Evolutionary conservation across 768 basidiomycete species (phyloP), one percentile per base, ranked within the genome.

Genomic region (Xerocomellus amylosporus): DNA sequence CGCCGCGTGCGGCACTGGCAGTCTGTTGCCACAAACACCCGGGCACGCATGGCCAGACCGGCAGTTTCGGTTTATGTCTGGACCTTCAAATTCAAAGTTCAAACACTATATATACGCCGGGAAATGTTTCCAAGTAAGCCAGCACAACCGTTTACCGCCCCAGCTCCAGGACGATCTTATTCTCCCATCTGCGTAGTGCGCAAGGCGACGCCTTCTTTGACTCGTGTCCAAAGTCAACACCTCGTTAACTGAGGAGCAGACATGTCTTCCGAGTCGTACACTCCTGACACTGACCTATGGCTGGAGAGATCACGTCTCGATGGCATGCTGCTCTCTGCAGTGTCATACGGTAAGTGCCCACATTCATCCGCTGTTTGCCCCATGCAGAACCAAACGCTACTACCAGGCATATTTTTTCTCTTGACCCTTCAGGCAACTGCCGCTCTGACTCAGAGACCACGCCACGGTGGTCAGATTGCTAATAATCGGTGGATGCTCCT

Each of bases 231-330:
- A 30, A 17, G 1, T 24, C 20, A 9, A 13, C 10, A 30, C 12
- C 40, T 3, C 9, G 3, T 20, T n/a, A 13, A n/a, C 15, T 10
- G 12, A n/a, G 30, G 47, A 20, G 15, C 15, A 19, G 38, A 5
- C 24, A 59, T 67, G 68, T 53, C 55, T 8, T n/a, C n/a, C n/a
- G n/a, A n/a, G n/a, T 48, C 65, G 22, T 49, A 59, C 7, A 61
- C 62, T 22, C 58, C 60, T 1, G 5, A 52, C 8, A 62, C 67
- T 8, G 33, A 66, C 34, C 20, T 71, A 17, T 70, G 65, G 68
- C 47, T 71, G 8, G 68, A 69, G 42, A 46, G 64, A 47, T 62
- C 67, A 0, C 65, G 58, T 33, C 65, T 67, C 14, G 48, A 54
- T 48, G 70, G 68, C 6, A 61, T 64, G 53, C n/a, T 59, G 1